Percentiles rank a stretch among this genome's conserved stretches.
Conservation (phyloP, 805 yeast genomes). For the Kazachstania africana region DNA sequence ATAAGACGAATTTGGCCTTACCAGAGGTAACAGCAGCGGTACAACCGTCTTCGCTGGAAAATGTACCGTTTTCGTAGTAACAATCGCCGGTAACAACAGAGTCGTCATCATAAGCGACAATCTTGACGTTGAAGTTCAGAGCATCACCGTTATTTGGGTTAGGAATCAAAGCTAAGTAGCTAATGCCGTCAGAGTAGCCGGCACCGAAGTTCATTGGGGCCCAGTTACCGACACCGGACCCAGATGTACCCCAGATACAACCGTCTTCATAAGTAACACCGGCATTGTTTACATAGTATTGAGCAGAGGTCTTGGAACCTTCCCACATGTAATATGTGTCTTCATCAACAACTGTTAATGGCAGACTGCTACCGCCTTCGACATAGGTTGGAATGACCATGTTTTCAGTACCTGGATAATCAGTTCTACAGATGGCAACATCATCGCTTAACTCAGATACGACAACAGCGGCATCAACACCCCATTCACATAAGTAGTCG, state of each 20-base stretch:
- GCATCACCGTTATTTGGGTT: conserved; percentile 54
- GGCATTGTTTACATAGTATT: conserved; percentile 66
- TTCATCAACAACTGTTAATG: conserved; percentile 50
- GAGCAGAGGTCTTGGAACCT: conserved; percentile 56
- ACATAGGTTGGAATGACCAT: conserved; percentile 66
- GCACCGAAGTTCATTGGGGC: conserved; percentile 73
- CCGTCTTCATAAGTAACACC: conserved; percentile 61
- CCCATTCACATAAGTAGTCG: conserved; percentile 56
- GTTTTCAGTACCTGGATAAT: conserved; percentile 74
- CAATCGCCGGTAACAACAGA: conserved; percentile 58
- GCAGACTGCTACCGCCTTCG: conserved; percentile 32
- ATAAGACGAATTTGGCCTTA: conserved; percentile 66
- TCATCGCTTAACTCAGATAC: conserved; percentile 37
- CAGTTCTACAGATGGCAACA: conserved; percentile 66
- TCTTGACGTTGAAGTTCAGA: conserved; percentile 58
- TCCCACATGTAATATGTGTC: conserved; percentile 49
- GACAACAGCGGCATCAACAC: conserved; percentile 42
- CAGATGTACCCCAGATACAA: conserved; percentile 56
- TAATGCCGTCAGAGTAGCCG: conserved; percentile 48
- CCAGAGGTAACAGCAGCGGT: conserved; percentile 79
- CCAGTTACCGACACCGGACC: conserved; percentile 63
- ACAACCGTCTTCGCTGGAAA: conserved; percentile 62
- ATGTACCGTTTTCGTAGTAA: conserved; percentile 65
- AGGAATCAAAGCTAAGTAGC: conserved; percentile 65
- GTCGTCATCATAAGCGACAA: conserved; percentile 58